Conservation (phyloP, 106 monocot genomes). For the Dioscorea dumetorum region DNA sequence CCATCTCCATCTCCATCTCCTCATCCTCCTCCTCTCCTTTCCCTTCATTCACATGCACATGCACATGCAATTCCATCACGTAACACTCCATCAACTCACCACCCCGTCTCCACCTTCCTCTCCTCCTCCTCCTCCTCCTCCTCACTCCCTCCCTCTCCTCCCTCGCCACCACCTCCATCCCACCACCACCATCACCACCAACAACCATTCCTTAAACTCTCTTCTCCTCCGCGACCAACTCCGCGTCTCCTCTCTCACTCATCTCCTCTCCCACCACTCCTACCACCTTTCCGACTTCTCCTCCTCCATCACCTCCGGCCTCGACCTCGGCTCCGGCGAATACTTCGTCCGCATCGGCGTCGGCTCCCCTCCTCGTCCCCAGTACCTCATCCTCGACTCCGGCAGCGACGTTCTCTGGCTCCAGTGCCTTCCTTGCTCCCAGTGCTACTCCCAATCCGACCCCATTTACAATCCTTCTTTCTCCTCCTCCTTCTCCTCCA, state of each 20-base stretch:
- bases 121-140: too few relatives aligned
- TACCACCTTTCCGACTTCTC: conserved; percentile 31
- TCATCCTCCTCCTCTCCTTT: neutral
- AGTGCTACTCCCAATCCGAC: conserved; percentile 66
- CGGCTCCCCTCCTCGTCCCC: conserved; percentile 44
- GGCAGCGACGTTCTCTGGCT: conserved; percentile 85
- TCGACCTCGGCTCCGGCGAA: conserved; percentile 66
- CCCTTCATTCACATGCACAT: too few relatives aligned
- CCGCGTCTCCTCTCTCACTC: too few relatives aligned
- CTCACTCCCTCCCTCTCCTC: neutral
- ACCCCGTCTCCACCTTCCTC: too few relatives aligned
- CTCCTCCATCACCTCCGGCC: conserved; percentile 54
- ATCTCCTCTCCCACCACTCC: too few relatives aligned
- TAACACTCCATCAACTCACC: too few relatives aligned
- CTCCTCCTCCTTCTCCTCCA: conserved; percentile 51
- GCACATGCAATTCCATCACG: too few relatives aligned
- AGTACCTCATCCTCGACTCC: conserved; percentile 73
- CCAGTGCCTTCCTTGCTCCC: conserved; percentile 61
- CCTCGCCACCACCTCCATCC: neutral
- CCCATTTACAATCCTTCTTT: conserved; percentile 68
- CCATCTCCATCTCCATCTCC: too few relatives aligned
- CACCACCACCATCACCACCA: too few relatives aligned
- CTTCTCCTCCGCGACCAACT: too few relatives aligned
- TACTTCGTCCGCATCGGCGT: conserved; percentile 80
- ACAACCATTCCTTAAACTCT: too few relatives aligned